A percentile compares a stretch with the other conserved stretches of the same genome.
Evolutionary conservation across 2,329 filamentous ascomycete species (phyloP).

Genomic region (Claviceps sp.): DNA sequence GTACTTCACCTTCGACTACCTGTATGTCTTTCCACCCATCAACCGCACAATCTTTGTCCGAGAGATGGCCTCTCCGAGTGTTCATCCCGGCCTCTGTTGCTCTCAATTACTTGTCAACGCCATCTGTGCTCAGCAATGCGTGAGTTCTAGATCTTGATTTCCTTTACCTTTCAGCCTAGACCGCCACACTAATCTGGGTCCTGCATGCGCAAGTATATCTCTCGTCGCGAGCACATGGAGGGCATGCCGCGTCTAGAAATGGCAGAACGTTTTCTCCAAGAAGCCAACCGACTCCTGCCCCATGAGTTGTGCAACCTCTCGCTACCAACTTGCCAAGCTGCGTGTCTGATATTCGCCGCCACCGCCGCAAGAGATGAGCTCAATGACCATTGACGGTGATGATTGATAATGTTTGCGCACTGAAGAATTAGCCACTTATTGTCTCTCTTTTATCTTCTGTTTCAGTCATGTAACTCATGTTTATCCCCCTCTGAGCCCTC

Average conservation of each 20-base stretch:
- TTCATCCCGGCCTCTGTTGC: constrained; percentile 1
- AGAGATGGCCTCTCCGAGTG: background rate
- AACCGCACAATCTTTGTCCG: background rate
- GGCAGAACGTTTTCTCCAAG: constrained; percentile 2
- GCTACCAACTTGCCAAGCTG: background rate
- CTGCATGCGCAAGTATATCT: background rate
- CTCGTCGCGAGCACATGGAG: background rate
- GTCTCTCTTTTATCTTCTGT: too few relatives aligned
- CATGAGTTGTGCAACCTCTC: background rate
- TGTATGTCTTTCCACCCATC: constrained; percentile 5
- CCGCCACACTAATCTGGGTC: background rate
- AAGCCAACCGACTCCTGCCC: constrained; percentile 3
- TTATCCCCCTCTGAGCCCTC: too few relatives aligned
- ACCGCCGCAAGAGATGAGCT: constrained; percentile 2
- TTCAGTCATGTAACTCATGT: too few relatives aligned
- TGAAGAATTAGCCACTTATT: background rate
- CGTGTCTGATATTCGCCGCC: constrained; percentile 4
- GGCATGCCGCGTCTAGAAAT: background rate
- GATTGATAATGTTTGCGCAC: background rate
- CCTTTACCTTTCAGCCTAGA: background rate
- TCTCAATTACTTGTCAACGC: constrained; percentile 4
- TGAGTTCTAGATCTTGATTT: background rate
- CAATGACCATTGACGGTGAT: background rate
- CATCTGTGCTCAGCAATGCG: constrained; percentile 5
- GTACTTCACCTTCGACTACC: constrained; percentile 5